Evolutionary conservation across 2,329 filamentous ascomycete species (phyloP), one percentile per base, ranked within the genome.

Genomic region (Aspergillus versicolor): DNA sequence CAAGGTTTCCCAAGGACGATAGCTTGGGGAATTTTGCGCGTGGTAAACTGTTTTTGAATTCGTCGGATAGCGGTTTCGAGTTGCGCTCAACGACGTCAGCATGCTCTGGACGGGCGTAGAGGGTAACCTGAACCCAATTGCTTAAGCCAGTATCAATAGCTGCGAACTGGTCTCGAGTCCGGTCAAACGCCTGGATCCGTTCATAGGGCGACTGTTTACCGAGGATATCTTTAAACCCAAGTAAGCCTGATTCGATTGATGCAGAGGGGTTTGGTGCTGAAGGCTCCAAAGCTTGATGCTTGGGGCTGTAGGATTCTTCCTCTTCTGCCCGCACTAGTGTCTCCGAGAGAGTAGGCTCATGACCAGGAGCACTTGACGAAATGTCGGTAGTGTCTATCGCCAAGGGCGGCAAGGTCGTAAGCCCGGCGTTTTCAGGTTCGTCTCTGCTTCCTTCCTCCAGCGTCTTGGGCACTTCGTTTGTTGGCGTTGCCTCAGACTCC

Each of bases 141-240:
- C 74, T 79, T n/a, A 97, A 77, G 1, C 92, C 91, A 5, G 89
- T 89, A 58, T 96, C 86, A 70, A 88, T 85, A 12, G 76, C 73
- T 0, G 88, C 87, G 71, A 92, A 91, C 45, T 89, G 83, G 15
- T 84, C 77, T 44, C 91, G 84, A 0, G 89, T 88, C 57, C 88
- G 84, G 57, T 90, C 84, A 70, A 90, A 96, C 13, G 86, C 87
- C 43, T 82, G 79, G 58, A 94, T 89, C 19, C 92, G 86, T 63
- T 94, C 87, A 13, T 81, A 73, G 0, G 86, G 73, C 2, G 83
- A 84, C 15, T 83, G 80, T 49, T 94, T 80, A 8, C 84, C 85
- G 65, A 91, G 81, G 59, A 97, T 96, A 57, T 96, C 89, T 50
- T 87, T 84, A 74, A 95, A 92, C 1, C 82, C 78, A 61, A 83